Evolutionary conservation across 2,329 filamentous ascomycete genomes (phyloP).

Genomic region (Aspergillus costaricaensis): DNA sequence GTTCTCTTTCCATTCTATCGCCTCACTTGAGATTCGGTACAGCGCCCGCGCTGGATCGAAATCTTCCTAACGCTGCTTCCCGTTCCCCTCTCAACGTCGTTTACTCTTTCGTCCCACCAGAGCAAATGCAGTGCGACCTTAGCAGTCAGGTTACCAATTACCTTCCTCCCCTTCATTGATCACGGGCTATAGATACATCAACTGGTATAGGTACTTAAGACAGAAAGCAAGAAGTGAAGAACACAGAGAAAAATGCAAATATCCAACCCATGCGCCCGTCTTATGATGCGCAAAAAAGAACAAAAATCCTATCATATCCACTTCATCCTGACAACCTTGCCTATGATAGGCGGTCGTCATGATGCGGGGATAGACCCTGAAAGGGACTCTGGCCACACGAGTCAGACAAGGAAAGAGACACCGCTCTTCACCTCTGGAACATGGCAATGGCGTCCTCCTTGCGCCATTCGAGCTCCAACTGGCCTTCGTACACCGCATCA

Average conservation of each 20-base stretch:
- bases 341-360: not conserved
- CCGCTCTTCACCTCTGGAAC: conserved; percentile 41
- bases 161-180: not conserved
- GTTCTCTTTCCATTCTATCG: no score
- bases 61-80: not conserved
- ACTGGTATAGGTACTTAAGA: conserved; percentile 8
- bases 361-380: conserved; percentile 6
- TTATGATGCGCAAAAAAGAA: conserved; percentile 15
- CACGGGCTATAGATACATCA: conserved; percentile 4
- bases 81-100: not conserved
- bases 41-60: not conserved
- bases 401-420: conserved; percentile 9
- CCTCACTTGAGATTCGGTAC: not conserved
- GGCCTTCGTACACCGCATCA: conserved; percentile 48
- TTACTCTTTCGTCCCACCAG: not conserved
- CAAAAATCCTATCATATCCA: conserved; percentile 11
- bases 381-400: not conserved
- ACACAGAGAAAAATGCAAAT: conserved; percentile 2
- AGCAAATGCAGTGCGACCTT: not conserved
- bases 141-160: not conserved
- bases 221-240: conserved; percentile 10
- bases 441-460: conserved; percentile 48
- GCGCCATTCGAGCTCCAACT: conserved; percentile 51
- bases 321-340: conserved; percentile 4
- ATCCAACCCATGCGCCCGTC: conserved; percentile 17